Evolutionary conservation across 192 early-diverging fungal species (phyloP), one percentile per base, ranked within the genome.

Genomic region (Umbelopsis vinacea): DNA sequence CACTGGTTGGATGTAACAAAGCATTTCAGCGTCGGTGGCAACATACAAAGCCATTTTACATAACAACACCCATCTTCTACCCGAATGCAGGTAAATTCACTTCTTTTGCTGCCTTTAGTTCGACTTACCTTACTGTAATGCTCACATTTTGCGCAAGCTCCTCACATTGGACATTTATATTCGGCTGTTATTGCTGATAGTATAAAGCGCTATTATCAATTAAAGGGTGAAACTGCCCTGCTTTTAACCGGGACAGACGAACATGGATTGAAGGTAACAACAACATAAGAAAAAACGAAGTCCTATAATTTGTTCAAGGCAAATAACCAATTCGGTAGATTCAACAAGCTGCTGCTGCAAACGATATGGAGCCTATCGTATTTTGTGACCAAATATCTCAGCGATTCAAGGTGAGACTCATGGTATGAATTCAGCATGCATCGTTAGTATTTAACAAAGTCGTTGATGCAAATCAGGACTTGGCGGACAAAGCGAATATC

Each of bases 91-190:
- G 92, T 92, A 69, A 71, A 68, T 40, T 40, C 1, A 21, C 21
- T 26, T 26, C 14, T 55, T 24, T 19, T 38, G 37, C 50, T 4
- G 7, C 24, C 50, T 24, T 52, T 52, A 50, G 5, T 29, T 70
- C 52, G 66, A 55, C 26, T 29, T 21, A 50, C 6, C 11, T 50
- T 50, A 29, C 48, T 43, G 17, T 33, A 40, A n/a, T 63, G n/a
- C 5, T 54, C 7, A 54, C 63, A 15, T 24, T 15, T 80, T 35
- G 79, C 79, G 63, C 72, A 85, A 82, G 92, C 84, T 12, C 96
- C 96, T 19, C 97, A 98, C 79, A 93, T 98, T 76, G 97, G 97
- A 12, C 97, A 98, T 71, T 81, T 98, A 68, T 96, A 96, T 78
- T 93, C 96, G 6, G 82, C 91, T 0, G 93, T 97, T 10, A 76